A percentile compares a stretch with the other conserved stretches of the same genome.
Conservation (phyloP, 2,329 filamentous ascomycete genomes). For the Hypoxylon sp. region DNA sequence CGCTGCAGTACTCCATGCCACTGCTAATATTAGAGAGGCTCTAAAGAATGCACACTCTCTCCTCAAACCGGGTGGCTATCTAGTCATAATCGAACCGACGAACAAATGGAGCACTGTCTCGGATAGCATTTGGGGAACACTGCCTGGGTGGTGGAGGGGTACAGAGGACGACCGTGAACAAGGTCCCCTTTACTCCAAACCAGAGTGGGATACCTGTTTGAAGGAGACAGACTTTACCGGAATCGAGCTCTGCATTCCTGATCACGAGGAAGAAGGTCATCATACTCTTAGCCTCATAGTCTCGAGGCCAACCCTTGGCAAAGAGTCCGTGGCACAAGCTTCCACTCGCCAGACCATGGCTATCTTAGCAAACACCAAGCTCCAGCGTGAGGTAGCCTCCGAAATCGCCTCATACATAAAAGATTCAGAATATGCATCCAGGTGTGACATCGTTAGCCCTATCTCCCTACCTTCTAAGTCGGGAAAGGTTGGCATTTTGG, state of each 20-base stretch:
- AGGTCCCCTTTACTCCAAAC: conserved; percentile 7
- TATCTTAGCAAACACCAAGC: no score
- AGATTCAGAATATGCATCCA: no score
- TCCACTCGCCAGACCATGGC: no score
- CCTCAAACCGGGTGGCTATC: conserved; percentile 24
- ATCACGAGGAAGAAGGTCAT: no score
- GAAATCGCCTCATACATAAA: no score
- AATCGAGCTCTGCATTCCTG: not conserved
- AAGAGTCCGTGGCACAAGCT: no score
- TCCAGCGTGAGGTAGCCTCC: no score
- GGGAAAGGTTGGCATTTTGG: no score
- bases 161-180: conserved; percentile 3
- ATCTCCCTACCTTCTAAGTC: no score
- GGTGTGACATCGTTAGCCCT: no score
- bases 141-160: conserved; percentile 24
- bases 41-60: conserved; percentile 3
- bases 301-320: no score
- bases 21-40: not conserved
- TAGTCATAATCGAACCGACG: conserved; percentile 20
- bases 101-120: conserved; percentile 4
- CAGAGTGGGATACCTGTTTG: not conserved
- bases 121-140: conserved; percentile 7
- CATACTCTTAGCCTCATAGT: no score
- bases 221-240: conserved; percentile 1
- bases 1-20: conserved; percentile 21